Percentiles rank a stretch among this genome's conserved stretches.
phyloP scores from a whole-genome alignment of 1,284 basidiomycete genomes.

The Apiotrichum gracile region DNA sequence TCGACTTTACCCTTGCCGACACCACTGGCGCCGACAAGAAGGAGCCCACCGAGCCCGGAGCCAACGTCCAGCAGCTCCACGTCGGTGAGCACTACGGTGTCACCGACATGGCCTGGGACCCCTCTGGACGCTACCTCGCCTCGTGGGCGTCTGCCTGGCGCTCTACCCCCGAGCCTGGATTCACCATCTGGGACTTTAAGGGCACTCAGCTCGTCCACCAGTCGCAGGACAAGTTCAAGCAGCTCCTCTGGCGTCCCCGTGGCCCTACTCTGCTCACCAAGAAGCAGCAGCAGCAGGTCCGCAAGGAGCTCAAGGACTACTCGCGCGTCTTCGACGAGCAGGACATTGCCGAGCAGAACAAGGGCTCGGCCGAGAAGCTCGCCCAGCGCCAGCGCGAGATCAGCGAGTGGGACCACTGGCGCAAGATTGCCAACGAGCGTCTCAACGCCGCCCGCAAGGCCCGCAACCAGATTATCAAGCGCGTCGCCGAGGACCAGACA shows the following conservation, averaged over 20 bases:
- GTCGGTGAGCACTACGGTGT: slow-evolving; percentile 96
- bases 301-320: slow-evolving; percentile 87
- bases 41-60: slow-evolving; percentile 68
- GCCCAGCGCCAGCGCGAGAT: slow-evolving; percentile 86
- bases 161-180: slow-evolving; percentile 92
- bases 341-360: slow-evolving; percentile 90
- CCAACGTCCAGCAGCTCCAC: slow-evolving; percentile 73
- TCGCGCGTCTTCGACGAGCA: slow-evolving; percentile 92
- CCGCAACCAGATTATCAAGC: slow-evolving; percentile 29
- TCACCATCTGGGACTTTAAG: slow-evolving; percentile 95
- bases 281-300: slow-evolving; percentile 77
- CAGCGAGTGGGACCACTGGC: slow-evolving; percentile 99
- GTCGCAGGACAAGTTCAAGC: slow-evolving; percentile 91
- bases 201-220: slow-evolving; percentile 86
- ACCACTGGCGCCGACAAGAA: slow-evolving; percentile 51
- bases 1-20: slow-evolving; percentile 83
- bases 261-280: slow-evolving; percentile 80
- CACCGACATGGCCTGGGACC: slow-evolving; percentile 98
- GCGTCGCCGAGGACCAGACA: slow-evolving; percentile 51
- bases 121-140: slow-evolving; percentile 86
- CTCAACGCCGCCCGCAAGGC: slow-evolving; percentile 34
- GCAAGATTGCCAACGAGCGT: slow-evolving; percentile 40
- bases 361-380: slow-evolving; percentile 86
- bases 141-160: slow-evolving; percentile 95
- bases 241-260: slow-evolving; percentile 96